These are phyloP conservation scores for Saccharum officinarum DNA, from an alignment of 176 grass and related monocot species.

Conservation along the genomic window DNA sequence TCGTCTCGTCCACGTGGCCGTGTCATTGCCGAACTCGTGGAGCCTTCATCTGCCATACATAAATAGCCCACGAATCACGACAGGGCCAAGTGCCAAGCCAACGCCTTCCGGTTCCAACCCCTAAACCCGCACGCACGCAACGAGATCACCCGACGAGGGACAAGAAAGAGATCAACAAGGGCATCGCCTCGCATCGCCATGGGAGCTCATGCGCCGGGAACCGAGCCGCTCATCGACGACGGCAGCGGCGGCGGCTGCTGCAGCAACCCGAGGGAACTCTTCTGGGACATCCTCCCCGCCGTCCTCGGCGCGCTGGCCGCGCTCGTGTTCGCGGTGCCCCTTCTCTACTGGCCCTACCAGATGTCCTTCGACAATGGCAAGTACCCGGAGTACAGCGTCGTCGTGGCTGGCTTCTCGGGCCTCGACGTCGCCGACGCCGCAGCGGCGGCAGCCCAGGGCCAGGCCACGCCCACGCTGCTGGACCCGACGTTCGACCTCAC, in stretches of 20 bases:
- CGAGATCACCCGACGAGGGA: not conserved
- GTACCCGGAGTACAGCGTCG: slow-evolving; percentile 22
- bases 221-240: not conserved
- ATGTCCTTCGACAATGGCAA: slow-evolving; percentile 12
- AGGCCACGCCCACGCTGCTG: not conserved
- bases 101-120: not conserved
- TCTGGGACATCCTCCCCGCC: not conserved
- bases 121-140: not conserved
- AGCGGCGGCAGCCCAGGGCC: no score
- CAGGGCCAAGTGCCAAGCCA: not conserved
- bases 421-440: not conserved
- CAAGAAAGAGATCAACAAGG: not conserved
- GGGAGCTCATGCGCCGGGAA: not conserved
- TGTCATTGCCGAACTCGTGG: not conserved
- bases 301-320: slow-evolving; percentile 19
- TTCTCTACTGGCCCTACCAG: not conserved
- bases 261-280: not conserved
- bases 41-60: not conserved
- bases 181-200: slow-evolving; percentile 2
- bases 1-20: not conserved
- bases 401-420: slow-evolving; percentile 28
- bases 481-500: slow-evolving; percentile 47
- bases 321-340: not conserved
- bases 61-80: not conserved
- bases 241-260: not conserved